Evolutionary conservation across 345 rosid genomes (phyloP).

Genomic region (Citrus maxima): DNA sequence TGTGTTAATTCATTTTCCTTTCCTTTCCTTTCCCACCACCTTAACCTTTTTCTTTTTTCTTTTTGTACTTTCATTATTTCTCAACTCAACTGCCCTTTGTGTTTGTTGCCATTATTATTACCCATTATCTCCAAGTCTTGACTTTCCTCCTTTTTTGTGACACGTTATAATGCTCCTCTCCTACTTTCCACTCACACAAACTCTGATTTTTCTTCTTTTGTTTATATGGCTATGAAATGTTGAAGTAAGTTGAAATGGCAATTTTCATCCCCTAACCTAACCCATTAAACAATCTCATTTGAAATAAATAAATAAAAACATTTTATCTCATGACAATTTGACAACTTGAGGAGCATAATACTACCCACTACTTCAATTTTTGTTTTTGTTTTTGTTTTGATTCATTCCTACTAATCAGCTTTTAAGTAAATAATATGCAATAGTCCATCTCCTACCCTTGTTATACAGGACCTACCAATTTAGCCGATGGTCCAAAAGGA

Average conservation of each 20-base stretch:
- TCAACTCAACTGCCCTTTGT: not conserved
- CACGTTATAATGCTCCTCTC: not conserved
- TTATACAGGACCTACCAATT: no score
- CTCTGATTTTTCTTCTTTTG: not conserved
- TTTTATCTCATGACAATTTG: no score
- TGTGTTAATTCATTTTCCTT: conserved; percentile 10
- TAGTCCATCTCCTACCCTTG: no score
- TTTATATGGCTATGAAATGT: not conserved
- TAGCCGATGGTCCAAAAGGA: no score
- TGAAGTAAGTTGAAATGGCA: not conserved
- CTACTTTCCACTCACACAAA: not conserved
- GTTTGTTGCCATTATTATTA: not conserved
- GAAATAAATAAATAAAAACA: no score
- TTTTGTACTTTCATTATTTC: conserved; percentile 3
- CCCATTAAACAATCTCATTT: not conserved
- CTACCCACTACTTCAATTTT: no score
- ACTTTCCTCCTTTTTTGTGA: not conserved
- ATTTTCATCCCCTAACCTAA: not conserved
- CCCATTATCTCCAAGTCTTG: not conserved
- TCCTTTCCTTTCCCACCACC: not conserved
- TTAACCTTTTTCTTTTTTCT: not conserved
- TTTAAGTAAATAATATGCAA: no score
- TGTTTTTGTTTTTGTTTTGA: no score
- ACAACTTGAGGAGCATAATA: no score
- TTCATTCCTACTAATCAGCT: no score